Conservation (phyloP, 768 basidiomycete species). For the Clathrus columnatus region DNA sequence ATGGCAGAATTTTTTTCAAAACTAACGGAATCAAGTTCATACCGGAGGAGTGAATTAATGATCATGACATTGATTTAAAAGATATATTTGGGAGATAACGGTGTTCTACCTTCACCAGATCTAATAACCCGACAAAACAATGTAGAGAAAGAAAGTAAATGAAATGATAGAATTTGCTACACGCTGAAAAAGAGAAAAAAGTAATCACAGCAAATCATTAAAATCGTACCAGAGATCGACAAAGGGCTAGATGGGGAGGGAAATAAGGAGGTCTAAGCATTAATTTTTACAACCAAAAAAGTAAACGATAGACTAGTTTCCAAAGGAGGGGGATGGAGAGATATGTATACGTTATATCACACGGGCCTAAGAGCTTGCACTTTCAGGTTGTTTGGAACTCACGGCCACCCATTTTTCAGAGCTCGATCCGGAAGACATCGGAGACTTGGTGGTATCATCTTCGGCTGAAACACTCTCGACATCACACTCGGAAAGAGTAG, state of each 20-base stretch:
- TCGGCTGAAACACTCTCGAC: slow-evolving; percentile 71
- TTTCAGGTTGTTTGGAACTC: slow-evolving; percentile 19
- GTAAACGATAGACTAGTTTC: not conserved
- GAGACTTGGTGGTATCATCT: slow-evolving; percentile 37
- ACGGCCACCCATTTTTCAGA: slow-evolving; percentile 74
- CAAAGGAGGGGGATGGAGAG: not conserved
- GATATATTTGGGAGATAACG: too few species aligned
- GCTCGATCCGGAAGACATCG: slow-evolving; percentile 18
- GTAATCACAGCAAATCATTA: not conserved
- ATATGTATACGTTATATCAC: not conserved
- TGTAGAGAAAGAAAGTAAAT: not conserved
- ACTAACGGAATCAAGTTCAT: too few species aligned
- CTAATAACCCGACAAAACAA: not conserved
- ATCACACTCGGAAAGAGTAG: slow-evolving; percentile 45
- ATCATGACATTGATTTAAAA: too few species aligned
- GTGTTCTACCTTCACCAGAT: too few species aligned
- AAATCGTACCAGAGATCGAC: not conserved
- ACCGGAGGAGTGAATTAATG: too few species aligned
- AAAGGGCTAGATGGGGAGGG: not conserved
- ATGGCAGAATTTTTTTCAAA: too few species aligned
- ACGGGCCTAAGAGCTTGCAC: not conserved
- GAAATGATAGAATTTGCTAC: not conserved
- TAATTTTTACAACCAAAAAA: too few species aligned
- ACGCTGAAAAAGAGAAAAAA: not conserved
- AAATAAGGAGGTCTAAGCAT: too few species aligned